These are phyloP conservation scores for Acanthamoeba polyphaga DNA, from an alignment of 208 protist genomes.

Conservation along the genomic window DNA sequence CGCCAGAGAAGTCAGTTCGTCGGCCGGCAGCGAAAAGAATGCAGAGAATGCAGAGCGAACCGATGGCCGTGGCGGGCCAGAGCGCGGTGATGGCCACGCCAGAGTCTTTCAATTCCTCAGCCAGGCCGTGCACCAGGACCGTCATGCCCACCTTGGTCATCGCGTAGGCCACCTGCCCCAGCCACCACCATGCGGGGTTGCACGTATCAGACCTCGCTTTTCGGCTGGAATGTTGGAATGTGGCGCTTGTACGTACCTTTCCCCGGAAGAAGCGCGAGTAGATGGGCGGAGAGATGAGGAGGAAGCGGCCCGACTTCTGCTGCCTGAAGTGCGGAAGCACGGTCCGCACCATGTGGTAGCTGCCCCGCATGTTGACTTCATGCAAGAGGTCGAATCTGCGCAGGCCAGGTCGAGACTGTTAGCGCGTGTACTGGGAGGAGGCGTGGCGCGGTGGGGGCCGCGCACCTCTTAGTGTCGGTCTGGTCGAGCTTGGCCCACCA, in stretches of 20 bases:
- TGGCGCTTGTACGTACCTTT: too few species aligned
- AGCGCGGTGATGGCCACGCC: constrained; percentile 43
- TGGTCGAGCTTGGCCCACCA: constrained; percentile 9
- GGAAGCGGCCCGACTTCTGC: neutral
- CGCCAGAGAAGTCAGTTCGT: too few species aligned
- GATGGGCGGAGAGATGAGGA: neutral
- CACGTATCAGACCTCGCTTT: too few species aligned
- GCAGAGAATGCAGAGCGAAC: neutral
- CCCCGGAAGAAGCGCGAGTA: neutral
- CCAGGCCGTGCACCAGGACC: constrained; percentile 28
- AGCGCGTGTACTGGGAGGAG: neutral
- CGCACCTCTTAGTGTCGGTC: neutral
- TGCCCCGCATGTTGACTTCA: too few species aligned
- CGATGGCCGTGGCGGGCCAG: constrained; percentile 54
- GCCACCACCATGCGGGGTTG: too few species aligned
- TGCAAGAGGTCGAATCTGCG: neutral
- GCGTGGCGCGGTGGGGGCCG: neutral
- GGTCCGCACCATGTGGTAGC: too few species aligned
- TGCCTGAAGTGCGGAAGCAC: too few species aligned
- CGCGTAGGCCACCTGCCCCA: constrained; percentile 16
- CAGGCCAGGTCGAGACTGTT: neutral
- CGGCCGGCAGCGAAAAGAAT: too few species aligned
- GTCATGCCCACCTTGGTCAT: constrained; percentile 72
- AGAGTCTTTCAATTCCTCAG: neutral
- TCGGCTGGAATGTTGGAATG: too few species aligned